Evolutionary conservation across 371 early-diverging fungal genomes (phyloP).

Genomic region (Smittium culicis): DNA sequence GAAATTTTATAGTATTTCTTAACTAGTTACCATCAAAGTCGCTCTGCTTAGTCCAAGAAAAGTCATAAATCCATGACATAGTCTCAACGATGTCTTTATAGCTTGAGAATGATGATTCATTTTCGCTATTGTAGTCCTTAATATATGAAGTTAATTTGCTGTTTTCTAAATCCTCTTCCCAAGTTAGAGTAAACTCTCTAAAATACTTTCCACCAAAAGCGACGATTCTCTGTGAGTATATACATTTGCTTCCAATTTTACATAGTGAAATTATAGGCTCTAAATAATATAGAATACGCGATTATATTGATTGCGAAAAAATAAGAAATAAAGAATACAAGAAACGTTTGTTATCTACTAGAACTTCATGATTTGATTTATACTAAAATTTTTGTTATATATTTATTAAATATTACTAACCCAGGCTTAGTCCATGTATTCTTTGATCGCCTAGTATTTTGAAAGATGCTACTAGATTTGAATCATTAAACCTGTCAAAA

Average conservation of each 20-base stretch:
- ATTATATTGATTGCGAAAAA: no score
- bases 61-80: constrained; percentile 5
- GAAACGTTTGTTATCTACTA: no score
- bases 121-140: no score
- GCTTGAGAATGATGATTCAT: background rate
- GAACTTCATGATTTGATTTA: no score
- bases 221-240: background rate
- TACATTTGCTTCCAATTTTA: background rate
- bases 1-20: no score
- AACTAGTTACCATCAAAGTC: background rate
- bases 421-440: constrained; percentile 2
- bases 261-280: background rate
- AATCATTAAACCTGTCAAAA: background rate
- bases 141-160: background rate
- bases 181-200: background rate
- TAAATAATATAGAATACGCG: no score
- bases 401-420: background rate
- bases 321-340: background rate
- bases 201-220: constrained; percentile 3
- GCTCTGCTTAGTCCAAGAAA: background rate
- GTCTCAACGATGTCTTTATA: background rate
- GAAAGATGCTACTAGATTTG: background rate
- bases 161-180: background rate
- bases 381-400: no score
- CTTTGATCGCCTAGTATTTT: background rate